phyloP scores from a whole-genome alignment of 2,329 filamentous ascomycete species.

The Drechslerella dactyloides region DNA sequence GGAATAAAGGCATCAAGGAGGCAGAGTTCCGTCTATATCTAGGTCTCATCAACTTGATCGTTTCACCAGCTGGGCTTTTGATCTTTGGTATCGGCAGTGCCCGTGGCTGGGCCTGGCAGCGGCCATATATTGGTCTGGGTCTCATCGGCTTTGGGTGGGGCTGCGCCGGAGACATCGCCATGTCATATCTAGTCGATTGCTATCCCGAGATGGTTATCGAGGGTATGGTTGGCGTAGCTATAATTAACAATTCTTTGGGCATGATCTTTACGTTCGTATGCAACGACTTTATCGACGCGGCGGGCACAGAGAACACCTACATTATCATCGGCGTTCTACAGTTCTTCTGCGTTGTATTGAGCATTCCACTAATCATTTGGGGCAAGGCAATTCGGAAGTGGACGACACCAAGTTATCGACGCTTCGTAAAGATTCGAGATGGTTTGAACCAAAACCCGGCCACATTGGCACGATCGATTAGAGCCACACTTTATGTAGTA shows the following conservation, averaged over 20 bases:
- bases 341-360: constrained; percentile 63
- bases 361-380: constrained; percentile 65
- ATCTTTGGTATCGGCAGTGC: constrained; percentile 64
- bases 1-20: constrained; percentile 64
- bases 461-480: no score
- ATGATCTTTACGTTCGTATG: constrained; percentile 65
- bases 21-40: constrained; percentile 65
- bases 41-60: constrained; percentile 62
- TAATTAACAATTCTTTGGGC: constrained; percentile 66
- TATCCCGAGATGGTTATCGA: constrained; percentile 67
- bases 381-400: constrained; percentile 63
- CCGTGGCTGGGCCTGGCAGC: constrained; percentile 64
- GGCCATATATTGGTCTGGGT: constrained; percentile 65
- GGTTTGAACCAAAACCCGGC: constrained; percentile 55
- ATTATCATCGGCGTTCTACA: constrained; percentile 64
- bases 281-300: constrained; percentile 62
- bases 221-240: constrained; percentile 66
- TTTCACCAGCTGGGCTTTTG: constrained; percentile 64
- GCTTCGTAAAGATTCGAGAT: constrained; percentile 63
- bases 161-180: constrained; percentile 65
- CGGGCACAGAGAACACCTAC: constrained; percentile 61
- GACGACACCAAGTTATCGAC: constrained; percentile 61
- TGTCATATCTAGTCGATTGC: constrained; percentile 65
- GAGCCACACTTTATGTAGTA: no score
- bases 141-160: constrained; percentile 68